phyloP scores from a whole-genome alignment of 1,284 basidiomycete species.

The Quambalaria eucalypti region DNA sequence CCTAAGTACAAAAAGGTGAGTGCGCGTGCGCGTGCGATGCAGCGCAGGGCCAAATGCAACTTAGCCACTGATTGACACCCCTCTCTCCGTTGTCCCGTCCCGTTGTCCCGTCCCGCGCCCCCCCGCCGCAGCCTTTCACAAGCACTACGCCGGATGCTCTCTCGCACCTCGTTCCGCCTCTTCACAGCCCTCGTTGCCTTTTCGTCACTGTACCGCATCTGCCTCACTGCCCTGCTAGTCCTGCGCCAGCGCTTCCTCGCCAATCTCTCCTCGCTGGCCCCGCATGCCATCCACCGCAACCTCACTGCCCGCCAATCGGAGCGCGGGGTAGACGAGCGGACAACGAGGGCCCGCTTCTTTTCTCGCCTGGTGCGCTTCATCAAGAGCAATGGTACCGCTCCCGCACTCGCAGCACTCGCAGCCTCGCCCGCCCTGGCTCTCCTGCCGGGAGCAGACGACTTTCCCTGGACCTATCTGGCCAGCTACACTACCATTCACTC shows the following conservation, averaged over 20 bases:
- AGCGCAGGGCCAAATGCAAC: neutral
- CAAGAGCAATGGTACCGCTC: conserved; percentile 1
- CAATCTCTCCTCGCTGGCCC: conserved; percentile 3
- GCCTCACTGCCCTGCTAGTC: conserved; percentile 13
- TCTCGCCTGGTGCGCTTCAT: conserved; percentile 9
- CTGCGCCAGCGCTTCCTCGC: conserved; percentile 12
- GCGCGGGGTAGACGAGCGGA: conserved; percentile 7
- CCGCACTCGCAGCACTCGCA: conserved; percentile 13
- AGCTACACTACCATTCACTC: conserved; percentile 23
- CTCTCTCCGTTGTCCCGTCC: too few relatives aligned
- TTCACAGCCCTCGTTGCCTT: conserved; percentile 21
- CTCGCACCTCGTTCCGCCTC: conserved; percentile 13
- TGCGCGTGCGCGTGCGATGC: neutral
- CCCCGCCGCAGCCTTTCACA: conserved; percentile 5
- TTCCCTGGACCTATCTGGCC: conserved; percentile 14
- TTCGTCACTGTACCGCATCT: conserved; percentile 21
- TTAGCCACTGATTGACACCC: neutral
- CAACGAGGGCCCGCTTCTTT: conserved; percentile 14
- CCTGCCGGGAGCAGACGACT: conserved; percentile 13
- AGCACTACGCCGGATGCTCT: conserved; percentile 14
- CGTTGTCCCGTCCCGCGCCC: neutral
- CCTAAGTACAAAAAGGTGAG: conserved; percentile 19
- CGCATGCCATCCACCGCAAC: neutral
- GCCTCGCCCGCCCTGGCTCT: conserved; percentile 10
- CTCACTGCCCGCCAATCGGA: neutral